Base-by-base conservation (phyloP, 768 basidiomycete species). In the Tricholomella constricta region DNA sequence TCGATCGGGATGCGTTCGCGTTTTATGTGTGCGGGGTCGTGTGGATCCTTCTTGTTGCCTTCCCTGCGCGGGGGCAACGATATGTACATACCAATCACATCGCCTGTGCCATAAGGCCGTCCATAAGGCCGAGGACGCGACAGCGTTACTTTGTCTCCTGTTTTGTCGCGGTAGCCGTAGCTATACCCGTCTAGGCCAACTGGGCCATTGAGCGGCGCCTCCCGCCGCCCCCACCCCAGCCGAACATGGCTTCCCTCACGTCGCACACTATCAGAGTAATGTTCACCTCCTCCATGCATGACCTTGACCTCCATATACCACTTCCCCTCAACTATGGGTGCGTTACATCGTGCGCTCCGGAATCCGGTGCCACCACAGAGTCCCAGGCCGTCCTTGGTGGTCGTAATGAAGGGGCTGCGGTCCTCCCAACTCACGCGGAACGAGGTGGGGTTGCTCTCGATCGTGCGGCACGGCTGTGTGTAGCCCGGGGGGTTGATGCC, bases 261-360 rank as follows among this genome's bases (percentile, higher is more conserved):
- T 62, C 74, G 70, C 42, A 76, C 72, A 57, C 74, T 73, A 2
- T 83, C 85, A 20, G 71, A 63, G 26, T 65, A 64, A 52, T 70
- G 74, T 48, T 85, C 86, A 1, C 86, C 89, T 2, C 89, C 89
- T 0, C 89, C 88, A 37, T 82, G 79, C 19, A 88, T 73, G 58
- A 98, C 78, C 65, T 82, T 83, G 42, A 96, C 83, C 74, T 99
- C 97, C 78, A 94, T 84, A 68, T 94, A 98, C 94, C 94, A 98
- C 11, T 80, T 82, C 5, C 97, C 97, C 61, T 94, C 85, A 20
- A 92, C 78, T 19, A 98, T 80, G 0, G 93, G 90, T 1, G 91
- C 87, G 68, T 97, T 98, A 53, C 87, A 88, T 20, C 97, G 82
- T 3, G 88, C 94, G 60, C 90, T 92, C 22, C 96, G 77, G 68